phyloP scores from a whole-genome alignment of 495 filamentous ascomycete genomes.

The Penicillium cataractarum region DNA sequence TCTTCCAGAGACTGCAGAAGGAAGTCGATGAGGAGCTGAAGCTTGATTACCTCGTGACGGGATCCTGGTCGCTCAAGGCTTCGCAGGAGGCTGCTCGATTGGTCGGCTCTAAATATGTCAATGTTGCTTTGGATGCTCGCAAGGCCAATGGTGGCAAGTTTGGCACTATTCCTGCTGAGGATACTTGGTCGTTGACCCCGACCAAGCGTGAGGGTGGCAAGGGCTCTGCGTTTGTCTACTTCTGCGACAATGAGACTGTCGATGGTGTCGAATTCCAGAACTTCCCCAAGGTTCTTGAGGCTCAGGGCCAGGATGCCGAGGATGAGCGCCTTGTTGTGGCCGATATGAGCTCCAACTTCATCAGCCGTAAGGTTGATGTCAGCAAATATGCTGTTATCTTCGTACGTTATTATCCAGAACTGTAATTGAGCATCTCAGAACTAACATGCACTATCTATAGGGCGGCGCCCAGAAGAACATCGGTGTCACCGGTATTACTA shows the following conservation, averaged over 20 bases:
- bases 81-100: conserved; percentile 79
- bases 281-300: conserved; percentile 67
- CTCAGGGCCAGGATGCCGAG: conserved; percentile 53
- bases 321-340: conserved; percentile 71
- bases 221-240: conserved; percentile 78
- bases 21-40: conserved; percentile 68
- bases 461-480: conserved; percentile 89
- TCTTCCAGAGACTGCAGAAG: conserved; percentile 60
- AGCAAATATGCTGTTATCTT: conserved; percentile 62
- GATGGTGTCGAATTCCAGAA: conserved; percentile 92
- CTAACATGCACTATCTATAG: conserved; percentile 27
- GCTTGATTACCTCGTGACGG: conserved; percentile 89
- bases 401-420: conserved; percentile 27
- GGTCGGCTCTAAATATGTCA: conserved; percentile 75
- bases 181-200: conserved; percentile 74
- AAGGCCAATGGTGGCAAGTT: conserved; percentile 82
- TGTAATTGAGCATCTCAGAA: not conserved
- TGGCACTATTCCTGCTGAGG: conserved; percentile 75
- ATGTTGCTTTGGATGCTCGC: conserved; percentile 73
- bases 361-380: conserved; percentile 67
- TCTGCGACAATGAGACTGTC: conserved; percentile 82
- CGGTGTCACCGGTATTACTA: conserved; percentile 81
- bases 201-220: conserved; percentile 53
- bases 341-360: conserved; percentile 80
- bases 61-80: conserved; percentile 91